Evolutionary conservation across 306 rosid genomes (phyloP).

Genomic region (Acacia crassicarpa): DNA sequence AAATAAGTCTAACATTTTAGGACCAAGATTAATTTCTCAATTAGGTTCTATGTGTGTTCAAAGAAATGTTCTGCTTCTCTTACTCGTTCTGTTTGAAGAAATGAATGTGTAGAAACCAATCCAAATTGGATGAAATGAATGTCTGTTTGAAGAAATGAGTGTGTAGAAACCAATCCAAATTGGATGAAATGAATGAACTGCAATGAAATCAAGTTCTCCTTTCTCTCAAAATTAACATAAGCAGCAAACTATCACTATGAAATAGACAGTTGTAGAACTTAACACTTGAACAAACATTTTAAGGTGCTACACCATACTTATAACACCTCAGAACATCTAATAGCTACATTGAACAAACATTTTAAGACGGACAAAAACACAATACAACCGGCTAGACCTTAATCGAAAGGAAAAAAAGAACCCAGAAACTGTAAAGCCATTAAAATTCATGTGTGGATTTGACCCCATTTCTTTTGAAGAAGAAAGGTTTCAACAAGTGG

Average conservation of each 20-base stretch:
- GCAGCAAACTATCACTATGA: background rate
- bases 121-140: background rate
- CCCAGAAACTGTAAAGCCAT: background rate
- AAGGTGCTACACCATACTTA: background rate
- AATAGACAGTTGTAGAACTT: background rate
- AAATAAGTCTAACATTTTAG: too few relatives aligned
- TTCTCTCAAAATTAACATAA: background rate
- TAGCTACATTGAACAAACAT: background rate
- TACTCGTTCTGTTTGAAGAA: too few relatives aligned
- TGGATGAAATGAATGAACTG: background rate
- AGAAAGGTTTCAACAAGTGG: slow-evolving; percentile 35
- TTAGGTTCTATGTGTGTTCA: too few relatives aligned
- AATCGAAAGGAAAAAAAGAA: background rate
- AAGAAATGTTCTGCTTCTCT: too few relatives aligned
- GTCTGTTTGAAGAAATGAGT: too few relatives aligned
- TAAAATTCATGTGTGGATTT: background rate
- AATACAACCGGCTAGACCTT: background rate
- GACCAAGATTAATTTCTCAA: too few relatives aligned
- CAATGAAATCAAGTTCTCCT: background rate
- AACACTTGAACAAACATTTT: background rate
- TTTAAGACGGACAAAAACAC: background rate
- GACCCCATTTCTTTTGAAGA: background rate
- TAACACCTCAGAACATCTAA: background rate
- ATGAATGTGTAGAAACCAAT: background rate
- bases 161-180: background rate